These are phyloP conservation scores for Wickerhamomyces xylosicus DNA, from an alignment of 805 yeast species.

Conservation along the genomic window DNA sequence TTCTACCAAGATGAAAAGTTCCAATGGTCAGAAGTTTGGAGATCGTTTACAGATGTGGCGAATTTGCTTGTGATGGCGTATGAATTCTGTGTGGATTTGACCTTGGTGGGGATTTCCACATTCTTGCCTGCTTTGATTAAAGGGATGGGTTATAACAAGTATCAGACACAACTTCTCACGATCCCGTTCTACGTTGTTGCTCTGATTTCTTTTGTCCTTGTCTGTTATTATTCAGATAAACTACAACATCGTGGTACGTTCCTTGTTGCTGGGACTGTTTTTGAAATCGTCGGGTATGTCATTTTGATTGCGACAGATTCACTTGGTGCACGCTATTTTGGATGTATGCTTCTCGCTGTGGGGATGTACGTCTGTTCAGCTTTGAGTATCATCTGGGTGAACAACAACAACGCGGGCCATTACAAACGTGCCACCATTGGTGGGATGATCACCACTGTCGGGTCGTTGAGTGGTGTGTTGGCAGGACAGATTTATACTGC, in stretches of 20 bases:
- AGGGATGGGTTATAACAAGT: conserved; percentile 31
- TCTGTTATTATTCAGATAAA: conserved; percentile 23
- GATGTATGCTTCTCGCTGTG: conserved; percentile 27
- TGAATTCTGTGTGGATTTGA: conserved; percentile 34
- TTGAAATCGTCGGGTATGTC: conserved; percentile 24
- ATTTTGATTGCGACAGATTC: conserved; percentile 22
- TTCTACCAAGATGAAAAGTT: conserved; percentile 26
- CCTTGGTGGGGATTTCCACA: conserved; percentile 33
- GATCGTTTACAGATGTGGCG: conserved; percentile 28
- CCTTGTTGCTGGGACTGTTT: conserved; percentile 22
- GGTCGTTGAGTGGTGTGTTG: conserved; percentile 26
- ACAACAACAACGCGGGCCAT: conserved; percentile 29
- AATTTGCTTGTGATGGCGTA: conserved; percentile 25
- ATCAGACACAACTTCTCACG: conserved; percentile 31
- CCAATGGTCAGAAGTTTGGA: conserved; percentile 25
- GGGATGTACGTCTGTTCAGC: conserved; percentile 31
- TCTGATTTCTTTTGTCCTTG: conserved; percentile 20
- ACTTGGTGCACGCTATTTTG: conserved; percentile 27
- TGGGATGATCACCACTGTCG: conserved; percentile 26
- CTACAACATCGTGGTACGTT: conserved; percentile 25
- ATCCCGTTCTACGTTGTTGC: conserved; percentile 33
- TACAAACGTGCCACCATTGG: conserved; percentile 29
- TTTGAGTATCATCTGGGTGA: conserved; percentile 28
- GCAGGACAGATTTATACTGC: conserved; percentile 27
- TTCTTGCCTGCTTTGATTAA: conserved; percentile 35